Conservation (phyloP, 2,329 filamentous ascomycete species). For the Pseudogymnoascus sp. region DNA sequence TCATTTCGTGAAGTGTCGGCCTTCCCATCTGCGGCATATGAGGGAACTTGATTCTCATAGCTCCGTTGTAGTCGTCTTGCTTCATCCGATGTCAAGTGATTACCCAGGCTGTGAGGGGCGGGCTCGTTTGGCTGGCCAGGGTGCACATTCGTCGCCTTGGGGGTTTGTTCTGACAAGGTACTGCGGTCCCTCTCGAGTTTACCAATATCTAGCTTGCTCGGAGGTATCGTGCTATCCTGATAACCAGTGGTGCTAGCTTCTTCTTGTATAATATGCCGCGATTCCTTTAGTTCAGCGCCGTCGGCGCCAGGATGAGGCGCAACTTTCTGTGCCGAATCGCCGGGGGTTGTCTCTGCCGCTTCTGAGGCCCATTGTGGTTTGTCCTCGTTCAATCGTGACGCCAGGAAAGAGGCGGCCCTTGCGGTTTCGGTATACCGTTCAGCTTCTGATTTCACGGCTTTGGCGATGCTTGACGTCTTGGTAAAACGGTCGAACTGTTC, state of each 20-base stretch:
- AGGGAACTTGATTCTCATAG: conserved; percentile 44
- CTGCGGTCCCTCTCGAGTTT: conserved; percentile 26
- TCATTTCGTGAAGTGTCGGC: conserved; percentile 12
- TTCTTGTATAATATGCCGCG: conserved; percentile 38
- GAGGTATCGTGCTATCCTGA: conserved; percentile 43
- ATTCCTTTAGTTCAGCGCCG: conserved; percentile 29
- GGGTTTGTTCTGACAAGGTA: conserved; percentile 25
- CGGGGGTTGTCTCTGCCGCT: conserved; percentile 11
- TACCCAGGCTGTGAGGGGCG: not conserved
- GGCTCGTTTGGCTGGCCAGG: conserved; percentile 18
- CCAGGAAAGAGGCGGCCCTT: conserved; percentile 51
- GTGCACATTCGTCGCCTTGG: conserved; percentile 30
- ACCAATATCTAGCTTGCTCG: conserved; percentile 22
- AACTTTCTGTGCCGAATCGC: conserved; percentile 16
- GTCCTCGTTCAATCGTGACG: conserved; percentile 46
- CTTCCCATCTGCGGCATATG: conserved; percentile 36
- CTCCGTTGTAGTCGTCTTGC: conserved; percentile 39
- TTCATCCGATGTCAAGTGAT: conserved; percentile 30
- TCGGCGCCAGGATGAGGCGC: conserved; percentile 21
- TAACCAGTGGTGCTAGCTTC: conserved; percentile 35
- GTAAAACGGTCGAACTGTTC: conserved; percentile 55
- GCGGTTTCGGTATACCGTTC: conserved; percentile 53
- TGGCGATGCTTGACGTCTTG: conserved; percentile 56
- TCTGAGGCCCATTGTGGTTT: conserved; percentile 24
- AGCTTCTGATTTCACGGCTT: conserved; percentile 52